Base-by-base conservation (phyloP, 768 basidiomycete species). In the Leccinum broughii region DNA sequence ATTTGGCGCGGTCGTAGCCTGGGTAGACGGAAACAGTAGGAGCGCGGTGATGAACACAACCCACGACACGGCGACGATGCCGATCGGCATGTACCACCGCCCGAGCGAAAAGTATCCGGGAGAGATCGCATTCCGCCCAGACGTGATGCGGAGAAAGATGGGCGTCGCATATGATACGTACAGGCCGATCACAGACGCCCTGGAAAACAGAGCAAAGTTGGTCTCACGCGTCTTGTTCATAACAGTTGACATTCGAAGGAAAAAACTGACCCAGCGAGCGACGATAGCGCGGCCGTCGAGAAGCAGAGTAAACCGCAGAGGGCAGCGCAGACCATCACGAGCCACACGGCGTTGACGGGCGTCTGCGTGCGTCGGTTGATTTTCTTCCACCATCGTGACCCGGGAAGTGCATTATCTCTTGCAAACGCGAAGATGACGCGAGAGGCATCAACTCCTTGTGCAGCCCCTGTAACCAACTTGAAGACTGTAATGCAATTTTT, bases 341-440 rank as follows among this genome's bases (percentile, higher is more conserved):
- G 78, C 89, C 88, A 90, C 7, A 88, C 89, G 3, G 88, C 88
- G 61, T 89, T 84, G 13, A 89, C 87, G 0, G 88, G 88, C 8
- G 89, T 90, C 65, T 83, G 83, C 1, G 88, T 88, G 62, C 70
- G 68, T 8, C 58, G 68, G 61, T 86, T 86, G 56, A 90, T 80
- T 57, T 70, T 76, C 65, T 88, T 88, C 88, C 86, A 88, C 78
- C 79, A 86, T 20, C 79, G 79, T 37, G 89, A 90, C 5, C 88
- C 88, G 9, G 88, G 89, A 14, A 90, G 79, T 5, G 88, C 88
- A 55, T 88, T 84, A 64, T 90, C 88, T 44, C 88, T 76, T n/a
- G 88, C 87, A 68, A 90, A 89, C 8, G 88, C 88, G 62, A 89
- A 90, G 51, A 89, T 80, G 10, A 89, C 88, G 14, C 88, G 85